Base-by-base conservation (phyloP, 1,284 basidiomycete genomes). In the Cutaneotrichosporon arboriforme region DNA sequence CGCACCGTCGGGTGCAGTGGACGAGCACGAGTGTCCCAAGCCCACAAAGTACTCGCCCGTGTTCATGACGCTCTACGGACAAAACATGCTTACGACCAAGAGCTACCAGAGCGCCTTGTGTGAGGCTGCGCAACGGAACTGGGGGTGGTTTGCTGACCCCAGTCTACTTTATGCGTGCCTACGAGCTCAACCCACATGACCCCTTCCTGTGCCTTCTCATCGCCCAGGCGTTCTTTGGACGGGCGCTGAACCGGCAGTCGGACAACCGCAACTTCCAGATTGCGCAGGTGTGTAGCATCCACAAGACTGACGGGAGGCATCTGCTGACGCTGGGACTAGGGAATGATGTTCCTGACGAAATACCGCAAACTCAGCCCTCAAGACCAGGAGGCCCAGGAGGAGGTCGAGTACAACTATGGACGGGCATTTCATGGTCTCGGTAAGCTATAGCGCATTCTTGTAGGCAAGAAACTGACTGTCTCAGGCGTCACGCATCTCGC, bases 341-440 rank as follows among this genome's bases (percentile, higher is more conserved):
- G 81, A 0, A 80, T 92, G 76, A 87, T 86, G 0, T 94, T 92
- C 72, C 73, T 94, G 34, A 80, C 84, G 1, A 80, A 83, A 44
- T 93, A 94, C 71, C 81, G 88, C 15, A 76, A 78, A 17, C 64
- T 86, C 31, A 68, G 58, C 37, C 34, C 77, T 81, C 43, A 54
- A 75, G 78, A 53, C 46, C 66, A 61, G 0, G 73, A 77, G 35
- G 68, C 74, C 3, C 72, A 75, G n/a, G 82, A 83, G 45, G 88
- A 92, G 67, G 85, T 92, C 2, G 90, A 97, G 60, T 97, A 85
- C 74, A 97, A 97, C 69, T 88, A 90, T 68, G 94, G 86, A 0
- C 79, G 94, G 40, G 82, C 84, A 0, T 96, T 96, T 68, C 93
- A 98, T 67, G 87, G 91, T 52, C 77, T 97, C 14, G 88, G 91